A percentile compares a stretch with the other conserved stretches of the same genome.
These are phyloP conservation scores for Apophysomyces elegans DNA, from an alignment of 371 early-diverging fungal species.

Conservation along the genomic window DNA sequence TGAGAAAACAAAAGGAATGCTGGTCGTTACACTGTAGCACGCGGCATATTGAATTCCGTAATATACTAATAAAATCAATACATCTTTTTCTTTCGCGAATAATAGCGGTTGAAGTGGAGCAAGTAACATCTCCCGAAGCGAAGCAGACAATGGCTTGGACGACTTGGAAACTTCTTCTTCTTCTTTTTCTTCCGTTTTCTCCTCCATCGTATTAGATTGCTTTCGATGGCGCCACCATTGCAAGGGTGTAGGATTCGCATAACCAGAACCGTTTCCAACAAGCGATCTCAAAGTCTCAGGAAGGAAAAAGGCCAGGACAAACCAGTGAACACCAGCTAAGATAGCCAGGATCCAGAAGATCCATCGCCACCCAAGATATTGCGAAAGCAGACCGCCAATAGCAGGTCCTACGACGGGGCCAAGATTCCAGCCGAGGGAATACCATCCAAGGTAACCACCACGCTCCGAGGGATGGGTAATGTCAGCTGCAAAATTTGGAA, in stretches of 20 bases:
- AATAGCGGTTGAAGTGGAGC: constrained; percentile 28
- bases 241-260: constrained; percentile 18
- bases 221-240: constrained; percentile 8
- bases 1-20: constrained; percentile 29
- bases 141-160: neutral
- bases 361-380: constrained; percentile 45
- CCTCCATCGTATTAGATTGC: neutral
- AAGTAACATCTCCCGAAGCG: constrained; percentile 2
- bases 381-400: constrained; percentile 36
- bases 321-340: constrained; percentile 48
- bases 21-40: constrained; percentile 37
- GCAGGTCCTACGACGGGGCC: constrained; percentile 20
- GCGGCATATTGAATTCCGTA: constrained; percentile 42
- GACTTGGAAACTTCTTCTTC: neutral
- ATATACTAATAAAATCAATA: constrained; percentile 29
- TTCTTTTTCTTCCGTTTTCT: neutral
- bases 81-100: constrained; percentile 41
- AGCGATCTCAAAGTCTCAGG: constrained; percentile 67
- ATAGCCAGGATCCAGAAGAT: constrained; percentile 65
- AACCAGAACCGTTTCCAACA: constrained; percentile 49
- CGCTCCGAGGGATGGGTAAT: constrained; percentile 64
- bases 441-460: constrained; percentile 69
- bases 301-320: constrained; percentile 52
- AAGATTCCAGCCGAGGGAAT: constrained; percentile 59
- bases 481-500: constrained; percentile 37